phyloP scores from a whole-genome alignment of 192 early-diverging fungal species.

The Linderina pennispora region DNA sequence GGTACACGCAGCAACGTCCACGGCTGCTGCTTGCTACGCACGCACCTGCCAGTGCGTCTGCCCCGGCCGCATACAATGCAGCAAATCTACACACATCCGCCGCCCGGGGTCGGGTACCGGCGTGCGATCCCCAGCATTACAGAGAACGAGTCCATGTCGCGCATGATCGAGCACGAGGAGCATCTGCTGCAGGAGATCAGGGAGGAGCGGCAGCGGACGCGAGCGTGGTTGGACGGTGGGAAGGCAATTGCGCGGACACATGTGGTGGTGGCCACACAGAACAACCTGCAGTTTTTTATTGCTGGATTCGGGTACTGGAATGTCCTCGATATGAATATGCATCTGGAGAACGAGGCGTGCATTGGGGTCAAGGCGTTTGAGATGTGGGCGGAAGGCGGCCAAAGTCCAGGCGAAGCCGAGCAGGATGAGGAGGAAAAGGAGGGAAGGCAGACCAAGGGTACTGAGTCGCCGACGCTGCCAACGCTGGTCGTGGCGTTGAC shows the following conservation, averaged over 20 bases:
- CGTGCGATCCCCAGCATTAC: conserved; percentile 10
- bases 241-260: conserved; percentile 27
- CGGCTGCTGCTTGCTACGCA: conserved; percentile 35
- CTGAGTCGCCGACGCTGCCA: conserved; percentile 13
- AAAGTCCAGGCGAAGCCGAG: conserved; percentile 4
- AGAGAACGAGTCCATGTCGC: too few species aligned
- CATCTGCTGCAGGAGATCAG: conserved; percentile 10
- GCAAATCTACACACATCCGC: conserved; percentile 32
- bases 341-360: conserved; percentile 33
- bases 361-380: conserved; percentile 47
- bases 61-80: conserved; percentile 45
- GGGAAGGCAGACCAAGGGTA: neutral
- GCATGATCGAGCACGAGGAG: conserved; percentile 11
- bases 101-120: conserved; percentile 37
- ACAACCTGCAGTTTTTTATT: conserved; percentile 33
- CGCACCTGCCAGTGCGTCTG: conserved; percentile 36
- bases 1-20: conserved; percentile 45
- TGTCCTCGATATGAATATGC: conserved; percentile 33
- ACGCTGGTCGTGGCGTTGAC: conserved; percentile 32
- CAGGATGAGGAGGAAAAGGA: too few species aligned
- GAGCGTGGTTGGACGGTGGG: conserved; percentile 13
- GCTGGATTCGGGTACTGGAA: conserved; percentile 48
- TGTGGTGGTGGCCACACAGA: conserved; percentile 40
- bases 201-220: conserved; percentile 20
- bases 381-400: conserved; percentile 2